Conservation (phyloP, 768 basidiomycete species). For the Leccinum boreale region DNA sequence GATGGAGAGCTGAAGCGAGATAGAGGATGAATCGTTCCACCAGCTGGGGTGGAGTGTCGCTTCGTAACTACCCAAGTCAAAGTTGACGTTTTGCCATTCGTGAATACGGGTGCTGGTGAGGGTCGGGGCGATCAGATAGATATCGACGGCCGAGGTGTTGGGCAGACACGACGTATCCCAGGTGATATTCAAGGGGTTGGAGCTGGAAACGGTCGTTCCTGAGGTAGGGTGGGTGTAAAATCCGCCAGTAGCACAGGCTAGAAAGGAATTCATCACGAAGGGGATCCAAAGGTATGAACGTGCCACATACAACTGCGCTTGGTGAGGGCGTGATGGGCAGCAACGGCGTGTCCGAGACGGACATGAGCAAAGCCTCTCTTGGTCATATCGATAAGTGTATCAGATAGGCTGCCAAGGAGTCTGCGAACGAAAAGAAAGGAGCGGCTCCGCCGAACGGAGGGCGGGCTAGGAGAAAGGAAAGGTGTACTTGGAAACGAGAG, state of each 20-base stretch:
- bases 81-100: constrained; percentile 53
- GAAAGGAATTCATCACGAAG: neutral
- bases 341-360: constrained; percentile 22
- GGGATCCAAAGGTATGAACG: neutral
- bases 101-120: constrained; percentile 45
- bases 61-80: constrained; percentile 45
- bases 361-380: constrained; percentile 28
- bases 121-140: constrained; percentile 61
- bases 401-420: constrained; percentile 2
- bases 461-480: constrained; percentile 21
- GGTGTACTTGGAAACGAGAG: constrained; percentile 13
- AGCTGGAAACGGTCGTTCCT: constrained; percentile 44
- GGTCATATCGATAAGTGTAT: constrained; percentile 17
- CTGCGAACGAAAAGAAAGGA: constrained; percentile 21
- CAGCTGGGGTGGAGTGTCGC: constrained; percentile 56
- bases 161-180: constrained; percentile 65
- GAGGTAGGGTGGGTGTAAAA: constrained; percentile 59
- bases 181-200: constrained; percentile 49
- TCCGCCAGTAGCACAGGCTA: constrained; percentile 54
- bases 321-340: constrained; percentile 11
- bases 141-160: constrained; percentile 50
- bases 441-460: constrained; percentile 22
- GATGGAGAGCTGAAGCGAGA: constrained; percentile 58
- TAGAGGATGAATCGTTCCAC: constrained; percentile 59
- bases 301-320: constrained; percentile 28